Evolutionary conservation across 345 rosid species (phyloP).

Genomic region (Eucalyptus sideroxylon): DNA sequence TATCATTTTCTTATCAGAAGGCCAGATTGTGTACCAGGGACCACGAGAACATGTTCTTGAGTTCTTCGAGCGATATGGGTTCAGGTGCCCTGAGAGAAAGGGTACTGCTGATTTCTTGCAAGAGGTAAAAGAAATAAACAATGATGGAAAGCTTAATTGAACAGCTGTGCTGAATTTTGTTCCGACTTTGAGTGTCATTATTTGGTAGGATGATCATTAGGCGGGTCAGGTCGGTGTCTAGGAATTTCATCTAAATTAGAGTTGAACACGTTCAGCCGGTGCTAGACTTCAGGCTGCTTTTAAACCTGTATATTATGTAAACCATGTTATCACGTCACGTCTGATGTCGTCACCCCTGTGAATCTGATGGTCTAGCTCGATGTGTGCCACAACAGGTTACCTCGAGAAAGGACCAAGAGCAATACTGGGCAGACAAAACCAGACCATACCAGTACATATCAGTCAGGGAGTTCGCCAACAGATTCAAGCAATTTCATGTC

Average conservation of each 20-base stretch:
- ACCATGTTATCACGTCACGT: neutral
- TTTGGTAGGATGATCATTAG: neutral
- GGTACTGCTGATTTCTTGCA: conserved; percentile 85
- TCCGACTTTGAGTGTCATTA: neutral
- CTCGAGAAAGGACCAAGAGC: conserved; percentile 85
- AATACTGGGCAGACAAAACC: conserved; percentile 57
- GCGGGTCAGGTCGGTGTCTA: neutral
- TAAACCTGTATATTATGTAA: neutral
- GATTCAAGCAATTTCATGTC: conserved; percentile 26
- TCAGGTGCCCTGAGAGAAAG: conserved; percentile 71
- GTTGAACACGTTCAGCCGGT: neutral
- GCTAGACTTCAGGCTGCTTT: neutral
- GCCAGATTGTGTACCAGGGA: conserved; percentile 79
- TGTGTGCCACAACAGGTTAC: conserved; percentile 35
- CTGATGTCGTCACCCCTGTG: neutral
- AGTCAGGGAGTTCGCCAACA: conserved; percentile 40
- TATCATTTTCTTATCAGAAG: conserved; percentile 62
- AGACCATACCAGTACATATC: conserved; percentile 51
- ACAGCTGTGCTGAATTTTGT: neutral
- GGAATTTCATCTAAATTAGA: neutral
- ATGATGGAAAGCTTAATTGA: neutral
- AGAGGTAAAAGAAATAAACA: conserved; percentile 30
- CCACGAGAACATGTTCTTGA: conserved; percentile 56
- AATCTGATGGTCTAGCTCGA: neutral
- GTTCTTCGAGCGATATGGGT: conserved; percentile 65